phyloP scores from a whole-genome alignment of 176 grass and related monocot genomes.

The Carex kokanica region DNA sequence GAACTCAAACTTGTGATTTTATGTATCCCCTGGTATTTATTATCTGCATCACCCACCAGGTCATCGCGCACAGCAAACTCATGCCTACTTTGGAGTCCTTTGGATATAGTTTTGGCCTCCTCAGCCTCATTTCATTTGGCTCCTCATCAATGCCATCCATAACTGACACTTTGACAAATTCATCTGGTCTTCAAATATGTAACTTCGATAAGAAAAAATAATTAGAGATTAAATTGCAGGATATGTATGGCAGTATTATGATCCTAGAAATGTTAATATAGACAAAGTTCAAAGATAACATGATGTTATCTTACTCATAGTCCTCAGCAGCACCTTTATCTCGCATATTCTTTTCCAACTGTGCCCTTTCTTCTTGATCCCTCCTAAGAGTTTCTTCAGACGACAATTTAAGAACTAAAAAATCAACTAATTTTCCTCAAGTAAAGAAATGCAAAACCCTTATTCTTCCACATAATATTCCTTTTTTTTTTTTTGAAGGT shows the following conservation, averaged over 20 bases:
- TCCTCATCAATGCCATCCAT: conserved; percentile 76
- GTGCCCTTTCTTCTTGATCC: conserved; percentile 84
- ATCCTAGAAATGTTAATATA: not conserved
- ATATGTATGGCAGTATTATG: not conserved
- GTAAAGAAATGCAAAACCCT: too few relatives aligned
- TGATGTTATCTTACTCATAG: conserved; percentile 23
- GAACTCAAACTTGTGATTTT: too few relatives aligned
- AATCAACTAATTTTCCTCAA: not conserved
- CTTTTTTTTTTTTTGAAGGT: too few relatives aligned
- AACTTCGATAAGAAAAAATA: conserved; percentile 41
- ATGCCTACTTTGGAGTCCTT: conserved; percentile 46
- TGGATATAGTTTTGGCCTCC: conserved; percentile 63
- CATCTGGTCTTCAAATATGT: conserved; percentile 80
- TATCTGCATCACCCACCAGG: too few relatives aligned
- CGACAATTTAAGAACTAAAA: conserved; percentile 40
- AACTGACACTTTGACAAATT: conserved; percentile 81
- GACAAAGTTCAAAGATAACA: conserved; percentile 20
- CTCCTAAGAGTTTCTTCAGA: conserved; percentile 63
- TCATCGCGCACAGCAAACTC: too few relatives aligned
- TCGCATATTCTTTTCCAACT: conserved; percentile 78
- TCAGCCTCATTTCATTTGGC: conserved; percentile 31
- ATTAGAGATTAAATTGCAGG: conserved; percentile 4
- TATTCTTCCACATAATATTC: too few relatives aligned
- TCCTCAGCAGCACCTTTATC: conserved; percentile 56
- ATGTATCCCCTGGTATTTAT: too few relatives aligned